Evolutionary conservation across 345 rosid species (phyloP).

Genomic region (Lagerstroemia speciosa): DNA sequence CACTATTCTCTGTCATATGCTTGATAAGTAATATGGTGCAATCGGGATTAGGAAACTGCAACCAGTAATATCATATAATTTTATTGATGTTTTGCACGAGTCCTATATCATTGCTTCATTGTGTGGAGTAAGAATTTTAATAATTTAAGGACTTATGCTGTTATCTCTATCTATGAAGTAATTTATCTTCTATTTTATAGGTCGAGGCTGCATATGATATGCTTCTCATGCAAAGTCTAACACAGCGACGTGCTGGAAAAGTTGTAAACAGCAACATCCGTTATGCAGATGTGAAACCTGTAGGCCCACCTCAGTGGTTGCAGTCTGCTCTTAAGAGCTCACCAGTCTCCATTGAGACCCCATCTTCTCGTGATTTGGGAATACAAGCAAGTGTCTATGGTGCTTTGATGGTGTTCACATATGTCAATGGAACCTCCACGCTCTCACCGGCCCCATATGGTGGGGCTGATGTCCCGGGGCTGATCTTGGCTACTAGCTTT

Average conservation of each 20-base stretch:
- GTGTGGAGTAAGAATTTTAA: no score
- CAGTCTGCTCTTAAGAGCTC: slow-evolving; percentile 47
- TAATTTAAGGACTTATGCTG: no score
- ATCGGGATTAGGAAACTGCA: neutral
- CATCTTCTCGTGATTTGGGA: slow-evolving; percentile 63
- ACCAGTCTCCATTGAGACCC: slow-evolving; percentile 56
- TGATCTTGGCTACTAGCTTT: slow-evolving; percentile 67
- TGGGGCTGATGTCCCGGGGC: slow-evolving; percentile 81
- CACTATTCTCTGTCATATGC: neutral
- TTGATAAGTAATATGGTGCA: neutral
- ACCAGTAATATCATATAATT: neutral
- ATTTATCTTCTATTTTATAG: slow-evolving; percentile 24
- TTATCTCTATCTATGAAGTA: no score
- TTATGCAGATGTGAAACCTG: slow-evolving; percentile 87
- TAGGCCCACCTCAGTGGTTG: slow-evolving; percentile 52
- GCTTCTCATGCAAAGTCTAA: slow-evolving; percentile 90
- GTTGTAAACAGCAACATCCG: slow-evolving; percentile 63
- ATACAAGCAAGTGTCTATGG: slow-evolving; percentile 90
- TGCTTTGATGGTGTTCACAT: slow-evolving; percentile 73
- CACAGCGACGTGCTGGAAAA: slow-evolving; percentile 85
- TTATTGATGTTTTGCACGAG: neutral
- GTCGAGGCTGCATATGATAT: slow-evolving; percentile 96
- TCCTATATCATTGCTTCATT: no score
- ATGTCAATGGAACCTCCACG: slow-evolving; percentile 60
- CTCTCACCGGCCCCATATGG: slow-evolving; percentile 37